Evolutionary conservation across 345 rosid species (phyloP), one percentile per base, ranked within the genome.

Genomic region (Aquilaria malaccensis): DNA sequence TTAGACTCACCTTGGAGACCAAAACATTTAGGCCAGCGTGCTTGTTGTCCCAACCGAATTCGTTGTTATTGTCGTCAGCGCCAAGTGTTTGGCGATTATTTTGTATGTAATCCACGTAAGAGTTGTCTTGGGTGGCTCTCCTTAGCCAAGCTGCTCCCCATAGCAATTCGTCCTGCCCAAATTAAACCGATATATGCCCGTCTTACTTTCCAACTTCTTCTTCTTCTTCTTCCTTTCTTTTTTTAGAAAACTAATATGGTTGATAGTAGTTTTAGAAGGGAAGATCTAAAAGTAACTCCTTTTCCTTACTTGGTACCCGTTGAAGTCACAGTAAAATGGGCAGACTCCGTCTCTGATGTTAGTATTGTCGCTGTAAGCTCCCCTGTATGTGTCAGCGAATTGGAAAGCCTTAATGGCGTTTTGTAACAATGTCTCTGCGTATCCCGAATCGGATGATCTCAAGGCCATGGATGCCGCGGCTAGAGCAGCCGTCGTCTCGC

Each of bases 71-170:
- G 60, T 90, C 99, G 48, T 76, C 89, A 30, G 96, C 97, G 45
- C 97, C 99, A 45, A 90, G 85, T 0, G 99, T 79, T 64, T 88
- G 84, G 61, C 95, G 83, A 55, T 94, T 94, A 72, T 61, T 79
- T 72, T 90, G 70, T 47, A 90, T 80, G 81, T 88, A 94, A 65
- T 50, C 70, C 13, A 90, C 87, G 70, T 80, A 94, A 67, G 71
- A 47, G 33, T 82, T 80, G 58, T 80, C 85, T 45, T 73, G 70
- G 37, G 99, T 80, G 31, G 99, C 93, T 67, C 84, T 83, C 55
- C 95, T 73, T 30, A 94, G 73, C 99, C 99, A 94, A 9, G 96
- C 91, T 61, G 99, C 97, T 74, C 89, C 97, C 99, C 99, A 94
- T 3, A 94, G 75, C 84, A 94, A 74, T 79, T 94, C 97, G 68